Percentiles rank a stretch among this genome's conserved stretches.
phyloP scores from a whole-genome alignment of 768 basidiomycete genomes.

The Hericium erinaceus region DNA sequence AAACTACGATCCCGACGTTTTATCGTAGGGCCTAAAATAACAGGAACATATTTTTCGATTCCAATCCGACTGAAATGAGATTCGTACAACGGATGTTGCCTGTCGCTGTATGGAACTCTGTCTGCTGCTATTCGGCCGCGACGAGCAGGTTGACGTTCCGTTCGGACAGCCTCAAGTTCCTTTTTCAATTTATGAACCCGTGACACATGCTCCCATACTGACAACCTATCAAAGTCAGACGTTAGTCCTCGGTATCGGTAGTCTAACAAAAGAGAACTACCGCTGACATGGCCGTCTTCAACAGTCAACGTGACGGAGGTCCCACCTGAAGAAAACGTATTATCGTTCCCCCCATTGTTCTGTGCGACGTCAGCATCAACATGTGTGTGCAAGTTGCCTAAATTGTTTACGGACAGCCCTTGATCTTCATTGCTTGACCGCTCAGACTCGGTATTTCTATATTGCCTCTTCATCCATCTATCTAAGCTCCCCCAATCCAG shows the following conservation, averaged over 20 bases:
- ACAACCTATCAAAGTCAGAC: neutral
- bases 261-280: neutral
- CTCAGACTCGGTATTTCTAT: too few species aligned
- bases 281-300: neutral
- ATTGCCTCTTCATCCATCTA: neutral
- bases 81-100: neutral
- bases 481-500: neutral
- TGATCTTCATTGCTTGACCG: too few species aligned
- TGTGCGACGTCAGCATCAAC: too few species aligned
- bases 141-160: neutral
- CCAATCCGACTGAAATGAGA: neutral
- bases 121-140: neutral
- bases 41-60: too few species aligned
- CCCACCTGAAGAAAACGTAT: too few species aligned
- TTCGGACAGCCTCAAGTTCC: neutral
- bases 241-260: neutral
- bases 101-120: neutral
- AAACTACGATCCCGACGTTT: too few species aligned
- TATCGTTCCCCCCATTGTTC: too few species aligned
- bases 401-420: too few species aligned
- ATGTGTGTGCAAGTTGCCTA: too few species aligned
- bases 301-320: neutral
- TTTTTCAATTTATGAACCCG: neutral
- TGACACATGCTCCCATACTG: neutral
- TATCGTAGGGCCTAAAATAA: too few species aligned